Evolutionary conservation across 345 rosid genomes (phyloP).

Genomic region (Arabis alpina): DNA sequence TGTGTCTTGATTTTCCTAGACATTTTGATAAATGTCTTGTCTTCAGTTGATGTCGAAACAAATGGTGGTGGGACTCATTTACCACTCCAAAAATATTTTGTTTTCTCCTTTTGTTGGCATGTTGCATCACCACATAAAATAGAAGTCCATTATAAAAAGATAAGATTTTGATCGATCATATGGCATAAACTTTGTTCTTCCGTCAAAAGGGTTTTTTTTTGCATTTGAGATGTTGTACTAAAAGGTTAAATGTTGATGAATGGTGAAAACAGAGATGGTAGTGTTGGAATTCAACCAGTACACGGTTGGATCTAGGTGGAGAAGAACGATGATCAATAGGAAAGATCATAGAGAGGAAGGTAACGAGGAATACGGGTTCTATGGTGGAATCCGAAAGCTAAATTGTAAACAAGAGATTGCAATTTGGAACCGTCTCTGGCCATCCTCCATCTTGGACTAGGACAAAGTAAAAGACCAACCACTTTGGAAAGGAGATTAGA

Average conservation of each 20-base stretch:
- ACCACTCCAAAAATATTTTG: constrained; percentile 10
- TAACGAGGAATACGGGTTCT: constrained; percentile 82
- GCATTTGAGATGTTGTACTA: constrained; percentile 8
- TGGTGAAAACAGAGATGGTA: constrained; percentile 56
- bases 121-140: constrained; percentile 31
- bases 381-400: constrained; percentile 86
- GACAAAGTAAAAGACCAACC: not conserved
- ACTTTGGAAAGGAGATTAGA: not conserved
- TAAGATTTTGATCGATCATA: not conserved
- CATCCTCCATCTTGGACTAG: constrained; percentile 62
- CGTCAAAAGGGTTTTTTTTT: not conserved
- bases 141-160: constrained; percentile 15
- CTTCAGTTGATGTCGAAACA: constrained; percentile 54
- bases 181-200: too few relatives aligned
- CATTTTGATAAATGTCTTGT: constrained; percentile 61
- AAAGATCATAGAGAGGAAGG: constrained; percentile 84
- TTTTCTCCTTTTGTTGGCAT: constrained; percentile 29
- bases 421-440: constrained; percentile 79
- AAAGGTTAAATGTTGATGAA: constrained; percentile 15
- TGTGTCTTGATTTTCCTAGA: constrained; percentile 63
- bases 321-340: constrained; percentile 55
- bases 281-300: constrained; percentile 65
- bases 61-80: constrained; percentile 31
- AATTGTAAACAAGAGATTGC: constrained; percentile 58
- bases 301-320: constrained; percentile 76